Base-by-base conservation (phyloP, 805 yeast species). In the Ogataea nonfermentans region DNA sequence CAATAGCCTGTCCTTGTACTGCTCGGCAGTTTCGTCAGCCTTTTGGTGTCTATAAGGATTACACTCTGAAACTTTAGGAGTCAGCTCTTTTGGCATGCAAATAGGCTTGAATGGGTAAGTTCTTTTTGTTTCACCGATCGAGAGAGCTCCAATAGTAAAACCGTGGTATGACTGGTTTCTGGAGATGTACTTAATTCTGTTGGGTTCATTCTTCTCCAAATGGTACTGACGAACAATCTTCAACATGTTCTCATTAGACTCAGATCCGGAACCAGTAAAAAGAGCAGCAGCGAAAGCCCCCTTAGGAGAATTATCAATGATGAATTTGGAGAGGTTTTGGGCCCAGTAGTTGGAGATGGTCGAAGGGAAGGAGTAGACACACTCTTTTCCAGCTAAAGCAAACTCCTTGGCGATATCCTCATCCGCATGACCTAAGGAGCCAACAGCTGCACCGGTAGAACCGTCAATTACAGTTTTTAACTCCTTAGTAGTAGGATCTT, bases 241-340 rank as follows among this genome's bases (percentile, higher is more conserved):
- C 52, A 83, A 57, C 6, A 88, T 88, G 22, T 86, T 87, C 57
- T 82, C 90, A 53, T 82, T 83, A 32, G 89, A 83, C 59, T 82
- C 89, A 13, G 87, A 70, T 39, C 93, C 93, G 3, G 85, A 76
- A 52, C 79, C 80, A 45, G 78, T 72, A 43, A 83, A 62, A 31
- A 67, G 41, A 9, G 70, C 73, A 32, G 68, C 59, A 4, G 56
- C 53, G 39, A 68, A 67, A 9, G 58, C 66, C 24, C 64, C 66
- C 29, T 56, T 48, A 65, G 28, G 68, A 23, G 71, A 64, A 29
- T 61, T 55, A 7, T 61, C 64, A 40, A 67, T 57, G 37, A 55
- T 76, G 77, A 65, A 67, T 43, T 66, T 54, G 24, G 70, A 66
- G 34, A 71, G 56, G 5, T 61, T 66, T 49, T 71, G 75, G 26